A percentile compares a stretch with the other conserved stretches of the same genome.
Evolutionary conservation across 2,329 filamentous ascomycete genomes (phyloP).

Genomic region (Ascochyta lentis): DNA sequence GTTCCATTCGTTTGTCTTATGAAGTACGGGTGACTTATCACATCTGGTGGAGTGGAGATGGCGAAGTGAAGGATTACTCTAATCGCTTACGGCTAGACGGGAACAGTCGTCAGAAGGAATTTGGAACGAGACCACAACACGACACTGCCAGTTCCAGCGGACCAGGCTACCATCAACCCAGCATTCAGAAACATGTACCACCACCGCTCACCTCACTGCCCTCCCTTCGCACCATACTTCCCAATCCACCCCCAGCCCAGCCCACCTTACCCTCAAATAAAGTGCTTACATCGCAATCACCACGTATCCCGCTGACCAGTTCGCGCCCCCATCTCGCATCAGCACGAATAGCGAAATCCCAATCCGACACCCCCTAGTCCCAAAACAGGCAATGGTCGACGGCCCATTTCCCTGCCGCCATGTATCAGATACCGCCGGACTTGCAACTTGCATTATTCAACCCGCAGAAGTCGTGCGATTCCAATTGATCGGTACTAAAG

Average conservation of each 20-base stretch:
- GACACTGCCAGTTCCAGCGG: too few relatives aligned
- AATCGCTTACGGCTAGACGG: too few relatives aligned
- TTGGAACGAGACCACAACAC: too few relatives aligned
- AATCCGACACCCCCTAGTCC: neutral
- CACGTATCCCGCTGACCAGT: neutral
- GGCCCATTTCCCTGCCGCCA: neutral
- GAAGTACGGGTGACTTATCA: too few relatives aligned
- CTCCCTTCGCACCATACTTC: neutral
- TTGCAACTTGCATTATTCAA: neutral
- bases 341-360: neutral
- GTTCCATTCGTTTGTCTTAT: too few relatives aligned
- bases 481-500: conserved; percentile 1
- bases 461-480: neutral
- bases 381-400: conserved; percentile 14
- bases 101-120: too few relatives aligned
- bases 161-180: too few relatives aligned
- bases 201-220: neutral
- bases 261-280: too few relatives aligned
- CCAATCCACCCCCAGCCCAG: neutral
- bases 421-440: neutral
- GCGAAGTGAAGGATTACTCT: too few relatives aligned
- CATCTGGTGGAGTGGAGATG: too few relatives aligned
- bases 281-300: neutral
- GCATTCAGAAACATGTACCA: too few relatives aligned
- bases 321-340: conserved; percentile 4